Evolutionary conservation across 1,284 basidiomycete species (phyloP), one percentile per base, ranked within the genome.

Genomic region (Trametes versicolor): DNA sequence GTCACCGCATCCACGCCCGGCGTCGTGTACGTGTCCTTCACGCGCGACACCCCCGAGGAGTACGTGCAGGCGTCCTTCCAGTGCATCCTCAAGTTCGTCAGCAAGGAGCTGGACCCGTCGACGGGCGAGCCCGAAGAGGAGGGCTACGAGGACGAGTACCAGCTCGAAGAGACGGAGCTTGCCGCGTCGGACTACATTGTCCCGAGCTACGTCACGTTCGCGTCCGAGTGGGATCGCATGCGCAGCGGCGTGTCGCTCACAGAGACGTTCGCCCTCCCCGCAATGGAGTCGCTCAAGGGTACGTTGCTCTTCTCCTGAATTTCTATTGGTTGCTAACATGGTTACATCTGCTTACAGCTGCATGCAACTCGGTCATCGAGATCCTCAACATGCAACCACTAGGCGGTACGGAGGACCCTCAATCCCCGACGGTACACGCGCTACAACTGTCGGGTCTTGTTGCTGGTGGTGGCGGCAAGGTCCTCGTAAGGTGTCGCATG

Each of bases 101-200:
- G 94, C 80, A 99, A 99, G 80, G 98, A 99, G 77, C 88, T 99
- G 19, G 98, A 99, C 78, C 98, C 98, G 17, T 84, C 91, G 29
- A 97, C 93, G n/a, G 97, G 97, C 58, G 93, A 96, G 77, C 97
- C 98, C 15, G 98, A 99, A 78, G 95, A 95, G 71, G 97, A 99
- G 70, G 98, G 98, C 8, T 99, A 99, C 80, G 94, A 96, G 76
- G 98, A 99, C 82, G 97, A 99, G 79, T 99, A 99, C 80, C 94
- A 96, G 78, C 85, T 98, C 48, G 97, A 99, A 79, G 98, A 99
- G 70, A 88, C 98, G 62, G 98, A 99, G 75, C 82, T 99, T 54
- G 91, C 91, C 62, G 95, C 94, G 5, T 94, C 96, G 64, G 94
- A 96, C 80, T 99, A 98, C 79, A 94, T 99, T 74, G 84, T 96